Base-by-base conservation (phyloP, 2,329 filamentous ascomycete genomes). In the Colletotrichum karsti region DNA sequence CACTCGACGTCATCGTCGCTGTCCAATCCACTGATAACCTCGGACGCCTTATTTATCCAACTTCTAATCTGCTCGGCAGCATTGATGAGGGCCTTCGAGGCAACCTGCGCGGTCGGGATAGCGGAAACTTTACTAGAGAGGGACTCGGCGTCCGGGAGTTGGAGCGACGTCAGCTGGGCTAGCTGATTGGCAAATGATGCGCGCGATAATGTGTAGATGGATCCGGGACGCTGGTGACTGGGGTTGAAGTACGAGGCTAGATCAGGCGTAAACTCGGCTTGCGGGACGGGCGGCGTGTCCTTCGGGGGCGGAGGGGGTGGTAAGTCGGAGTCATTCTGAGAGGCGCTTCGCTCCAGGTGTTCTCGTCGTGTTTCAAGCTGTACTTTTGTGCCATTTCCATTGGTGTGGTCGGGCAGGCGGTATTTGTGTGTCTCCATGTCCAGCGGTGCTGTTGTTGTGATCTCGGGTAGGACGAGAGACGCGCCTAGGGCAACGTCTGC, bases 1-100 rank as follows among this genome's bases (percentile, higher is more conserved):
- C 96, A 99, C 79, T 98, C 95, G 15, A 98, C 94, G 76, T 99
- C 96, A 78, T 98, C 96, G 70, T 98, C 95, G 59, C 95, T 94
- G 77, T 98, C 94, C 44, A 99, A 84, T 5, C 95, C 95, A 61
- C 89, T 88, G 59, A 99, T 90, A 33, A 98, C 95, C 74, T 97
- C 94, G 0, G 92, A 92, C 0, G 95, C 95, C 78, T 98, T 98
- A 71, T 88, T 88, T 76, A 98, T 97, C 96, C 96, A 99, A 74
- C 92, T 91, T 70, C 92, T 88, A 72, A 99, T 98, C 79, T 98
- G 95, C 69, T 97, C 93, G 5, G 95, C 94, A 10, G 95, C 94
- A 72, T 93, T 92, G 71, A 93, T 92, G 61, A 98, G 86, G 0
- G 94, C 94, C 68, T 90, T 92, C 9, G 94, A 90, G 26, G 95